Conservation (phyloP, 192 early-diverging fungal genomes). For the Thamnidium elegans region DNA sequence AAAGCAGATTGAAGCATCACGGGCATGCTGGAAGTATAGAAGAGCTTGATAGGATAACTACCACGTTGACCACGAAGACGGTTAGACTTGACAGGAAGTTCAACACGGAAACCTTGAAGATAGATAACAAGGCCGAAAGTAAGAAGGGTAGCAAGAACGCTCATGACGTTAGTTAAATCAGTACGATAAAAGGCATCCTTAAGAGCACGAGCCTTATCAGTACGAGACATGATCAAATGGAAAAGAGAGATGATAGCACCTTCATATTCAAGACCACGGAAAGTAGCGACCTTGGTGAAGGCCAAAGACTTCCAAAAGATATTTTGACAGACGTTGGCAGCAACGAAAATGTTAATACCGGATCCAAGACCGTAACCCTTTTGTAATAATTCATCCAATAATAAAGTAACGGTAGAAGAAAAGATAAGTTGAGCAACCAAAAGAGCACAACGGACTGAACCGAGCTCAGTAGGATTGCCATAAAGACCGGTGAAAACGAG, state of each 20-base stretch:
- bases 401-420: conserved; percentile 93
- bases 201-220: conserved; percentile 92
- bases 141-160: conserved; percentile 83
- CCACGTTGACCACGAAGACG: conserved; percentile 94
- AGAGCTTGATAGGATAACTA: conserved; percentile 97
- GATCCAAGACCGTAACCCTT: conserved; percentile 99
- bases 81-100: conserved; percentile 97
- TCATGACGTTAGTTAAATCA: conserved; percentile 82
- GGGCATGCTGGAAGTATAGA: conserved; percentile 99
- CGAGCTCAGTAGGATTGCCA: conserved; percentile 90
- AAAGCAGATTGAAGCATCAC: conserved; percentile 99
- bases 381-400: conserved; percentile 98
- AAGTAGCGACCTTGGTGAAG: conserved; percentile 94
- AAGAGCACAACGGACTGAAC: conserved; percentile 90
- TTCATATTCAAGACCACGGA: conserved; percentile 97
- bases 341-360: conserved; percentile 98
- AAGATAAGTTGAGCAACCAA: conserved; percentile 95
- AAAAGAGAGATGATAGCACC: conserved; percentile 94
- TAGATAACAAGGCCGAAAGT: conserved; percentile 87
- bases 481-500: conserved; percentile 98
- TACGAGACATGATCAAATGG: conserved; percentile 91
- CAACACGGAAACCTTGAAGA: conserved; percentile 98
- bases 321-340: conserved; percentile 98
- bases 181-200: conserved; percentile 96
- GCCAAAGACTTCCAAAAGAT: conserved; percentile 98